A percentile compares a stretch with the other conserved stretches of the same genome.
Evolutionary conservation across 176 grass and related monocot genomes (phyloP).

Genomic region (Eragrostis curvula): DNA sequence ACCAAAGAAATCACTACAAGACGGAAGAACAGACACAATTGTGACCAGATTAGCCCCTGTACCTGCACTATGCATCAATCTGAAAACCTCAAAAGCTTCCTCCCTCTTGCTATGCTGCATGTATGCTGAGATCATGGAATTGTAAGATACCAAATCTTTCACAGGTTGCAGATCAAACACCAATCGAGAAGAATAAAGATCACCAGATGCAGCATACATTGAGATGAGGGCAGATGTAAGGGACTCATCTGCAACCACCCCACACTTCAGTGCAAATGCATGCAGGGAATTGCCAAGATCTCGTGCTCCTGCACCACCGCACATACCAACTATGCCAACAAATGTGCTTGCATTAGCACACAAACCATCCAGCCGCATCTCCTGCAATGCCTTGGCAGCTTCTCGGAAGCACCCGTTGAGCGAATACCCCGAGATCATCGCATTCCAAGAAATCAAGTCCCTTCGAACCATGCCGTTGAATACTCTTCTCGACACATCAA

Average conservation of each 20-base stretch:
- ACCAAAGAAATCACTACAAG: slow-evolving; percentile 57
- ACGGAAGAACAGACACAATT: slow-evolving; percentile 61
- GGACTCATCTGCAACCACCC: slow-evolving; percentile 45
- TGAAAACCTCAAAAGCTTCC: slow-evolving; percentile 53
- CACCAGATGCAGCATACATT: slow-evolving; percentile 54
- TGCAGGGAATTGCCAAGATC: slow-evolving; percentile 40
- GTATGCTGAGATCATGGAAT: slow-evolving; percentile 69
- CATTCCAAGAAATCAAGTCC: slow-evolving; percentile 73
- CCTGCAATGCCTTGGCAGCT: slow-evolving; percentile 37
- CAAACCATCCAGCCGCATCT: slow-evolving; percentile 49
- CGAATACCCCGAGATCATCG: slow-evolving; percentile 56
- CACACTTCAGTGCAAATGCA: slow-evolving; percentile 60
- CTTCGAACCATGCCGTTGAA: slow-evolving; percentile 59
- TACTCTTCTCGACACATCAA: slow-evolving; percentile 46
- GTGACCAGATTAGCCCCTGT: slow-evolving; percentile 58
- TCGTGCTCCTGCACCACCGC: not conserved
- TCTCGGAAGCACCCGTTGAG: slow-evolving; percentile 50
- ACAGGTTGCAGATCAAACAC: slow-evolving; percentile 46
- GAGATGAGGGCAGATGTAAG: slow-evolving; percentile 59
- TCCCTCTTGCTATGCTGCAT: slow-evolving; percentile 47
- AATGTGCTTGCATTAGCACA: slow-evolving; percentile 57
- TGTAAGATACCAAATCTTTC: slow-evolving; percentile 60
- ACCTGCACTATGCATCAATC: slow-evolving; percentile 43
- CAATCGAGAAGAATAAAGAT: slow-evolving; percentile 54
- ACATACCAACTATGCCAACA: slow-evolving; percentile 42